These are phyloP conservation scores for Cylindrotheca fusiformis DNA, from an alignment of 108 stramenopile genomes.

Conservation along the genomic window DNA sequence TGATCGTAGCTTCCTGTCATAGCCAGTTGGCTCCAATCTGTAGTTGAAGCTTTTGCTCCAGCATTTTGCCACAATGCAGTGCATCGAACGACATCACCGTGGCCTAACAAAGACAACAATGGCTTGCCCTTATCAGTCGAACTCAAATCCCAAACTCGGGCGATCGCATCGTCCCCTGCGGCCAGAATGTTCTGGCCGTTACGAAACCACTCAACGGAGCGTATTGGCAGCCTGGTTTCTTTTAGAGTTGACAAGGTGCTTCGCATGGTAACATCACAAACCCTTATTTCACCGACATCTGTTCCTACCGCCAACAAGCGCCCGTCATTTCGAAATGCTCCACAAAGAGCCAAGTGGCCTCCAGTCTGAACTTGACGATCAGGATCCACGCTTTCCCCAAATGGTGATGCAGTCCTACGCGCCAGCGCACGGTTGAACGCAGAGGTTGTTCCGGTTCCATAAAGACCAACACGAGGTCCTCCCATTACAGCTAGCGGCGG, in stretches of 20 bases:
- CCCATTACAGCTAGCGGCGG: conserved; percentile 58
- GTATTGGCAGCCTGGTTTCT: conserved; percentile 45
- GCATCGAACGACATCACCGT: conserved; percentile 73
- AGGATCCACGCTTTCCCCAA: conserved; percentile 29
- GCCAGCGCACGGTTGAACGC: conserved; percentile 44
- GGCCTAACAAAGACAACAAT: conserved; percentile 52
- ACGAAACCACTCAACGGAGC: conserved; percentile 64
- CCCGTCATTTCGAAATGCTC: conserved; percentile 61
- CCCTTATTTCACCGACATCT: conserved; percentile 57
- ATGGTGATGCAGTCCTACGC: conserved; percentile 5
- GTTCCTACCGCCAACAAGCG: conserved; percentile 74
- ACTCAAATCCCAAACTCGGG: conserved; percentile 66
- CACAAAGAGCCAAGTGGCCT: conserved; percentile 62
- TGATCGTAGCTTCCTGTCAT: conserved; percentile 87
- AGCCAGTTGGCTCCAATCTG: conserved; percentile 40
- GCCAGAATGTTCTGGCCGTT: conserved; percentile 66
- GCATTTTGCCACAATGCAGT: conserved; percentile 27
- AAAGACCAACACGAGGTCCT: conserved; percentile 72
- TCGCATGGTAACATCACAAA: conserved; percentile 70
- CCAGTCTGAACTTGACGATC: conserved; percentile 74
- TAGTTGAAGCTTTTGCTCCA: conserved; percentile 1
- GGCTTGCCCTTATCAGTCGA: conserved; percentile 30
- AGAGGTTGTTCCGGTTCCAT: conserved; percentile 45
- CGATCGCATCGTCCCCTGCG: conserved; percentile 65
- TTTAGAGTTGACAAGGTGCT: conserved; percentile 65